phyloP scores from a whole-genome alignment of 2,329 filamentous ascomycete genomes.

The Penicillium capsulatum region DNA sequence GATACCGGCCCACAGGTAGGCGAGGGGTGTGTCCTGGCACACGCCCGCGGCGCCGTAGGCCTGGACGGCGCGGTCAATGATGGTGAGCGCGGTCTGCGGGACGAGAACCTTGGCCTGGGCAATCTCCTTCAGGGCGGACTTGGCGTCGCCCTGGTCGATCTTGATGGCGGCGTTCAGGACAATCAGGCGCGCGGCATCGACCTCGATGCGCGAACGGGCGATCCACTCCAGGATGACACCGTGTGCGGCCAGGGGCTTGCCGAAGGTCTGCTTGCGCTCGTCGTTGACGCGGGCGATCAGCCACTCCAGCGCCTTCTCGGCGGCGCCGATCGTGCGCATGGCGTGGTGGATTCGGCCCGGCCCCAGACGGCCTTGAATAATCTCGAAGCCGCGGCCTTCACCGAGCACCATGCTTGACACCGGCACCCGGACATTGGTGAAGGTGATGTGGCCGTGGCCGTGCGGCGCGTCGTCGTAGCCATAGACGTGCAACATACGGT shows the following conservation, averaged over 20 bases:
- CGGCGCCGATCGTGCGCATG: conserved; percentile 89
- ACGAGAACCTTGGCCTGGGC: conserved; percentile 92
- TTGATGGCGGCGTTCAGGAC: conserved; percentile 93
- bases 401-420: conserved; percentile 80
- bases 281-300: conserved; percentile 94
- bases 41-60: conserved; percentile 87
- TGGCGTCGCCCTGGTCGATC: conserved; percentile 86
- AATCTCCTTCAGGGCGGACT: conserved; percentile 86
- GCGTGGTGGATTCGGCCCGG: conserved; percentile 96
- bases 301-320: conserved; percentile 89
- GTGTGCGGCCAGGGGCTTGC: conserved; percentile 79
- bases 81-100: conserved; percentile 72
- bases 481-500: conserved; percentile 90
- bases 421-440: conserved; percentile 86
- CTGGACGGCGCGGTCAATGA: conserved; percentile 94
- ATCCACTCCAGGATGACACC: conserved; percentile 95
- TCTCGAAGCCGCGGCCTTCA: conserved; percentile 92
- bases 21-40: conserved; percentile 88
- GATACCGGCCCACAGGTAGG: conserved; percentile 74
- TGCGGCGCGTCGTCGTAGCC: conserved; percentile 98
- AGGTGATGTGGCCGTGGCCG: conserved; percentile 88
- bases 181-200: conserved; percentile 82
- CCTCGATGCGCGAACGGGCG: conserved; percentile 85
- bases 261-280: conserved; percentile 83
- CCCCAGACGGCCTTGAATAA: conserved; percentile 93